Percentiles rank a stretch among this genome's conserved stretches.
Evolutionary conservation across 345 rosid genomes (phyloP).

Genomic region (Carallia brachiata): DNA sequence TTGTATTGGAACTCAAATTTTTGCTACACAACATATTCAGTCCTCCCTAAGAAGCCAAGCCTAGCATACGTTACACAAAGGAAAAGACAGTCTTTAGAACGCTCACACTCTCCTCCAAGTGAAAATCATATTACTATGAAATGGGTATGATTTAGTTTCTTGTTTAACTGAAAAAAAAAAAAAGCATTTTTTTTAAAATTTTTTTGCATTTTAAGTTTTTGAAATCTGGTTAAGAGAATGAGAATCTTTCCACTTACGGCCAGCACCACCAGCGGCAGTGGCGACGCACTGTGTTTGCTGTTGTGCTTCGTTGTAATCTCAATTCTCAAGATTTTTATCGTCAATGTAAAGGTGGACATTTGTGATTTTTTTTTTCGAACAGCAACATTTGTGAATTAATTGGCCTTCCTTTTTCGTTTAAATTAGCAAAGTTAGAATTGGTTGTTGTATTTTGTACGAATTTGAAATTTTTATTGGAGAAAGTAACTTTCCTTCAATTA

Average conservation of each 20-base stretch:
- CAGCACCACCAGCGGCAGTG: background rate
- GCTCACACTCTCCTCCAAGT: constrained; percentile 3
- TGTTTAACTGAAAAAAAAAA: background rate
- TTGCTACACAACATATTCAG: constrained; percentile 66
- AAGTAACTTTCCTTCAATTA: constrained; percentile 22
- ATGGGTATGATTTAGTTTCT: background rate
- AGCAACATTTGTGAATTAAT: no score
- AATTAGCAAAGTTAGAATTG: background rate
- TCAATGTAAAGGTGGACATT: no score
- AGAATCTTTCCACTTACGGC: constrained; percentile 12
- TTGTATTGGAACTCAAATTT: constrained; percentile 30
- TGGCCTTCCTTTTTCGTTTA: background rate
- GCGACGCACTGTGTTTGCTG: constrained; percentile 4
- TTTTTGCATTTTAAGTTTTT: background rate
- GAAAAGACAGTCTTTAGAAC: background rate
- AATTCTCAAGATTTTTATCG: no score
- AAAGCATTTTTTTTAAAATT: background rate
- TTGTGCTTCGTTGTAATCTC: no score
- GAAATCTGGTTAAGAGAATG: constrained; percentile 6
- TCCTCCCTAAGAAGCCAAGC: background rate
- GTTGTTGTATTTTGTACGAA: background rate
- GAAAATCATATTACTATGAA: background rate
- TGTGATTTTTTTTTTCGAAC: no score
- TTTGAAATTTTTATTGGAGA: constrained; percentile 6
- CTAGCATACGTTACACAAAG: background rate